Evolutionary conservation across 129 eudicot species (phyloP).

Genomic region (Cynara cardunculus): DNA sequence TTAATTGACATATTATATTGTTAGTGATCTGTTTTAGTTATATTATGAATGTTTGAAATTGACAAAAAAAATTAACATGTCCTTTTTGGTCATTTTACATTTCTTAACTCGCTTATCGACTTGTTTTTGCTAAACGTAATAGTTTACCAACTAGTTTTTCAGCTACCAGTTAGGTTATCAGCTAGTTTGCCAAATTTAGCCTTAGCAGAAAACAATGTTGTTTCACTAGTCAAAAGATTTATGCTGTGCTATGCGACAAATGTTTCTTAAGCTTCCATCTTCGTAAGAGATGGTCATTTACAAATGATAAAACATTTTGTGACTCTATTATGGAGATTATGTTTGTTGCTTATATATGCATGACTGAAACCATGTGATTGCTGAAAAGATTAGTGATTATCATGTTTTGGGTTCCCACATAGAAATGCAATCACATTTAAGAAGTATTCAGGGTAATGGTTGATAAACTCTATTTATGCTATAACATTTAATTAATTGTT

Average conservation of each 20-base stretch:
- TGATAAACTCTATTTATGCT: not conserved
- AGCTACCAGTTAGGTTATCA: not conserved
- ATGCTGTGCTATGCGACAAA: no score
- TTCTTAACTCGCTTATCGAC: not conserved
- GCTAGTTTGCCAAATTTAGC: not conserved
- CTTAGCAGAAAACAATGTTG: not conserved
- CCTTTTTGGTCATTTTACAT: not conserved
- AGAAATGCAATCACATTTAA: not conserved
- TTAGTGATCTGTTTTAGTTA: not conserved
- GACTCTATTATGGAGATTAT: no score
- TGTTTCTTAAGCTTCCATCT: no score
- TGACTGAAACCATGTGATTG: no score
- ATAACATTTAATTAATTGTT: no score
- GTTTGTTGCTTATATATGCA: no score
- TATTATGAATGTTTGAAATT: not conserved
- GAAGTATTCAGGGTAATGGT: not conserved
- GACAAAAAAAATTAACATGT: not conserved
- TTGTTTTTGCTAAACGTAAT: no score
- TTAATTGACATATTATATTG: not conserved
- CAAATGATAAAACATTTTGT: no score
- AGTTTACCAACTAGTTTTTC: not conserved
- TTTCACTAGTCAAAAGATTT: not conserved
- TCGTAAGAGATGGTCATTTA: no score
- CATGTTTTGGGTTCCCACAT: not conserved
- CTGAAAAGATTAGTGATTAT: no score